Conservation (phyloP, 2,329 filamentous ascomycete genomes). For the Ceratocystis papillata region DNA sequence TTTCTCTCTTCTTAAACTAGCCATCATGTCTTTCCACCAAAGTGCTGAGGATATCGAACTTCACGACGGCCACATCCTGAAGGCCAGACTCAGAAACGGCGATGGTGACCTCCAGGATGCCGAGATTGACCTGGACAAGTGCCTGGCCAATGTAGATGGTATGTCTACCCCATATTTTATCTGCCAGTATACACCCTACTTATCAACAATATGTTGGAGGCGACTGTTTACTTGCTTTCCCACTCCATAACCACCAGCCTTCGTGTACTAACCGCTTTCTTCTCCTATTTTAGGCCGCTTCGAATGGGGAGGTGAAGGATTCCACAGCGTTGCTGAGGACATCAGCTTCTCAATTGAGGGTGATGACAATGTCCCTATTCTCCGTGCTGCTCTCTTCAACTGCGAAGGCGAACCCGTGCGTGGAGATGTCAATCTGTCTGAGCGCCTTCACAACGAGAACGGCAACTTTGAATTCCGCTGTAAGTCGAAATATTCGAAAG, state of each 20-base stretch:
- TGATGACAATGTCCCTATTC: constrained; percentile 39
- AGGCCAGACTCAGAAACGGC: constrained; percentile 33
- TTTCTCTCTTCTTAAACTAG: neutral
- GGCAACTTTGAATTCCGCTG: constrained; percentile 35
- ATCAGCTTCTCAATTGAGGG: constrained; percentile 43
- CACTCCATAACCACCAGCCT: neutral
- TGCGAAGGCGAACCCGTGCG: constrained; percentile 34
- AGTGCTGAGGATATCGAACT: constrained; percentile 35
- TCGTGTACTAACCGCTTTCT: neutral
- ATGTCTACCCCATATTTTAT: constrained; percentile 23
- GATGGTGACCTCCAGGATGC: constrained; percentile 35
- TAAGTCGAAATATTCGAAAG: constrained; percentile 24
- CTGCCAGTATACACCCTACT: neutral
- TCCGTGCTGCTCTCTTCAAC: constrained; percentile 40
- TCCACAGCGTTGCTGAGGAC: constrained; percentile 38
- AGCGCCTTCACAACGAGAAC: constrained; percentile 44
- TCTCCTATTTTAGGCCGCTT: constrained; percentile 8
- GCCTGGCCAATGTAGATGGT: constrained; percentile 44
- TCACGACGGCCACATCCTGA: constrained; percentile 40
- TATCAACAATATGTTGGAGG: too few species aligned
- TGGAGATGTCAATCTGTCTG: constrained; percentile 45
- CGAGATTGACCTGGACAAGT: constrained; percentile 46
- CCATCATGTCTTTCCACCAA: constrained; percentile 36
- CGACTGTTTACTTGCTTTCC: neutral
- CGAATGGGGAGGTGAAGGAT: constrained; percentile 31